A percentile compares a stretch with the other conserved stretches of the same genome.
Conservation (phyloP, 1,284 basidiomycete species). For the Microbotryomycetes sp. region DNA sequence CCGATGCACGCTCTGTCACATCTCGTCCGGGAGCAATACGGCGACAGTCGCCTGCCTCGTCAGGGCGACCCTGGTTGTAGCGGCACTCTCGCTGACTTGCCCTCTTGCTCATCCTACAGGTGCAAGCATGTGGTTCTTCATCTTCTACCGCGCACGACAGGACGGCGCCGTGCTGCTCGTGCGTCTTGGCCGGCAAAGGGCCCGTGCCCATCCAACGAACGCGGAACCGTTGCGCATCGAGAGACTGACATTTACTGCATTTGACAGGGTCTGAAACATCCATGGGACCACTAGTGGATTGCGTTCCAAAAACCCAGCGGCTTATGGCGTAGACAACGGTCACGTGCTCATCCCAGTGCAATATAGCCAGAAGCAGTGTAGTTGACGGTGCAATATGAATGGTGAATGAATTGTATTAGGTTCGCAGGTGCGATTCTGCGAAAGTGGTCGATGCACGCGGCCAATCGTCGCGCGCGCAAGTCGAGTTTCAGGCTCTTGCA, state of each 20-base stretch:
- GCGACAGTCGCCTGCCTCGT: not conserved
- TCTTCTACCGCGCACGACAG: slow-evolving; percentile 68
- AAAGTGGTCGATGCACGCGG: too few relatives aligned
- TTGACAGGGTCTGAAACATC: slow-evolving; percentile 47
- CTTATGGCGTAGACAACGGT: too few relatives aligned
- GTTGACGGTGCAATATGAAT: too few relatives aligned
- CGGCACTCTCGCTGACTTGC: not conserved
- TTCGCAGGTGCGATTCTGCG: too few relatives aligned
- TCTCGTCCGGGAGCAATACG: too few relatives aligned
- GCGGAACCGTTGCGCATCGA: not conserved
- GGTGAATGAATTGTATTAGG: too few relatives aligned
- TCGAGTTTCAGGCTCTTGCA: not conserved
- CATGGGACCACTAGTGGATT: slow-evolving; percentile 43
- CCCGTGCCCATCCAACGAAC: not conserved
- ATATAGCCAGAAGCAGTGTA: too few relatives aligned
- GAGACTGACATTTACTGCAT: not conserved
- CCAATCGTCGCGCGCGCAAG: too few relatives aligned
- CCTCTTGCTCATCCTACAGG: slow-evolving; percentile 6
- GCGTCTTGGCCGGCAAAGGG: slow-evolving; percentile 23
- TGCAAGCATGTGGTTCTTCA: slow-evolving; percentile 95
- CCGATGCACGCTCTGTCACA: too few relatives aligned
- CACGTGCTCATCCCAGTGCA: not conserved
- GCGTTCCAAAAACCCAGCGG: not conserved
- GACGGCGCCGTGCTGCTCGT: slow-evolving; percentile 48
- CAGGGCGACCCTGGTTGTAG: not conserved